Conservation (phyloP, 306 rosid species). For the Sphenostylis stenocarpa region DNA sequence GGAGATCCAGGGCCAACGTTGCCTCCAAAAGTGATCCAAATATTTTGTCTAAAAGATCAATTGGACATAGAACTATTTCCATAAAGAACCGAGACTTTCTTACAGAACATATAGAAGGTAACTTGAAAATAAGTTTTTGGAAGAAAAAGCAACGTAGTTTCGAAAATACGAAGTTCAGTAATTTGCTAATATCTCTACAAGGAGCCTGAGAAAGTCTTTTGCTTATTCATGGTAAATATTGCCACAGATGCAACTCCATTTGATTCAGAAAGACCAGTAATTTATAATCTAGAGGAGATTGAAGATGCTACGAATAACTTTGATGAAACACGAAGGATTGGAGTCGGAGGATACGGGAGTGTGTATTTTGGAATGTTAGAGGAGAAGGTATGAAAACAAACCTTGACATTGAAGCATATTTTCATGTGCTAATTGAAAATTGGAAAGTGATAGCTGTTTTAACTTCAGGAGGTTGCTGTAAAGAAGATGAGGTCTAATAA, state of each 20-base stretch:
- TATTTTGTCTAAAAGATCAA: conserved; percentile 37
- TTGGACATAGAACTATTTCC: conserved; percentile 40
- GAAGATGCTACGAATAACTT: conserved; percentile 69
- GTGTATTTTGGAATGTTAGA: conserved; percentile 72
- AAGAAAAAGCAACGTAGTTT: conserved; percentile 6
- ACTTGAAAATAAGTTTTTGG: conserved; percentile 14
- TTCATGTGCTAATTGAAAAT: neutral
- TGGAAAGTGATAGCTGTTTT: conserved; percentile 28
- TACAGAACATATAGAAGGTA: conserved; percentile 54
- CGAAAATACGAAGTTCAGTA: neutral
- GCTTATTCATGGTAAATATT: conserved; percentile 31
- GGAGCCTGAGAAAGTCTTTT: neutral
- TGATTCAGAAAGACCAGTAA: conserved; percentile 64
- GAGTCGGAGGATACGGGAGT: conserved; percentile 80
- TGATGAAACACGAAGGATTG: conserved; percentile 60
- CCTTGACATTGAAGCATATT: conserved; percentile 2
- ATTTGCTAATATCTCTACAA: neutral
- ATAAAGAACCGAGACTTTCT: conserved; percentile 32
- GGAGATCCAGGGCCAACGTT: conserved; percentile 33
- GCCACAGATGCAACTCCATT: conserved; percentile 50
- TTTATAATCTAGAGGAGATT: conserved; percentile 59
- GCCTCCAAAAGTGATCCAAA: conserved; percentile 35
- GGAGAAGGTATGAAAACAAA: conserved; percentile 51
- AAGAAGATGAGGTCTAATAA: conserved; percentile 81
- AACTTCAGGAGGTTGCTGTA: conserved; percentile 75